Base-by-base conservation (phyloP, 169 alveolate genomes). In the Theileria sp. region DNA sequence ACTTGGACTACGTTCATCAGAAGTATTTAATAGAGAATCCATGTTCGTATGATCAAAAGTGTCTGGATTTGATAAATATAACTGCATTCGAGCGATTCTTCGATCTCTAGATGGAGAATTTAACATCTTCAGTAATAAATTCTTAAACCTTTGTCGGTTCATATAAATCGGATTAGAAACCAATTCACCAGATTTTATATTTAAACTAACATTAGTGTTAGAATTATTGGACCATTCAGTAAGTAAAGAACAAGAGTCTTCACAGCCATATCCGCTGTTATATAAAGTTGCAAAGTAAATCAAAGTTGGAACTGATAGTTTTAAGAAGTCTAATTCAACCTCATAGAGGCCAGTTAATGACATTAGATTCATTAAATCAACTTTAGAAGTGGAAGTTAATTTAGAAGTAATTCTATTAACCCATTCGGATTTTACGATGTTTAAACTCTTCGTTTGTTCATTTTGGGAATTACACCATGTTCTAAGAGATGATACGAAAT, bases 241-340 rank as follows among this genome's bases (percentile, higher is more conserved):
- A 28, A 83, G 76, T 12, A 75, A 23, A 23, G 64, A 58, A 2
- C 64, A 21, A 21, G 81, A 79, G 21, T 58, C 34, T 12, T 83
- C 89, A 26, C 65, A 61, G 13, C 26, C 44, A 36, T 25, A 21
- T 21, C 32, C 32, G 1, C 44, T 71, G 50, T 76, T 51, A 36
- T 77, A 75, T 0, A 81, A 75, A 21, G 79, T 23, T 15, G 89
- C 75, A 1, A 80, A 75, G 49, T 72, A 83, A 12, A 73, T 49
- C 28, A 83, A 61, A 15, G n/a, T 28, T 28, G 89, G 82, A 0
- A 76, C 51, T 0, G 89, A 79, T 0, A 80, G 77, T 51, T 83
- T 83, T 23, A 83, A 56, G 56, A 83, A 83, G 19, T 83, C 86
- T 23, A 25, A 23, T 80, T 83, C 89, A 25, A 62, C 76, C 69